Evolutionary conservation across 1,284 basidiomycete species (phyloP).

Genomic region (Ustilago hordei): DNA sequence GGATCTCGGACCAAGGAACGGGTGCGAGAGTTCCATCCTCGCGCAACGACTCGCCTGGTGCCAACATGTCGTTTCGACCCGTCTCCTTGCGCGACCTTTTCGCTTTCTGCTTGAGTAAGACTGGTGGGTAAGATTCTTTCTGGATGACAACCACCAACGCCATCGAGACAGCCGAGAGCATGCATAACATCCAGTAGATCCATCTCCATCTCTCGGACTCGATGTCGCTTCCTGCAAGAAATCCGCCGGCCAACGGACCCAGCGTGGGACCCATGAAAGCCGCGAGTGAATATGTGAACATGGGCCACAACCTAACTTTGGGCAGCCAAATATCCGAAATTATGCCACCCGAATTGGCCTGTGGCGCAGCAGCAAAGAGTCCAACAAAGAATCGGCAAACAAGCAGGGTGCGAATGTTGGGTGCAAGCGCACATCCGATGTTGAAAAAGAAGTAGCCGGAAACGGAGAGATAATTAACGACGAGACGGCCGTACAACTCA

Average conservation of each 20-base stretch:
- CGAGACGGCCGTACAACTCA: conserved; percentile 51
- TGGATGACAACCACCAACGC: conserved; percentile 26
- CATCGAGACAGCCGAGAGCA: conserved; percentile 34
- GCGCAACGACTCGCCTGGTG: conserved; percentile 20
- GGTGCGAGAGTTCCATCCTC: conserved; percentile 25
- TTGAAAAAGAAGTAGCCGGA: conserved; percentile 51
- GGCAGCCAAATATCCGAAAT: conserved; percentile 46
- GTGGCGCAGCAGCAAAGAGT: conserved; percentile 50
- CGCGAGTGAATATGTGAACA: conserved; percentile 48
- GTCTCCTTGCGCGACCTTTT: conserved; percentile 11
- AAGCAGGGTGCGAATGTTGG: conserved; percentile 44
- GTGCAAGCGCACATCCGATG: conserved; percentile 49
- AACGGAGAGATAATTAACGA: conserved; percentile 51
- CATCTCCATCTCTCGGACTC: conserved; percentile 40
- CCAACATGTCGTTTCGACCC: conserved; percentile 25
- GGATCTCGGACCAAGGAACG: conserved; percentile 23
- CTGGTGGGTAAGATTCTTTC: conserved; percentile 48
- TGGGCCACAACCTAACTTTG: conserved; percentile 39
- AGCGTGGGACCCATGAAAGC: conserved; percentile 50
- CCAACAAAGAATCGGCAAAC: conserved; percentile 53
- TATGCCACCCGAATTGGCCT: conserved; percentile 40
- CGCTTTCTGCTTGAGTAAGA: conserved; percentile 42
- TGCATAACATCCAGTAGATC: conserved; percentile 48
- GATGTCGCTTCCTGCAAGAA: conserved; percentile 22
- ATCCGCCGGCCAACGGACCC: conserved; percentile 37